Evolutionary conservation across 1,139 yeast genomes (phyloP), one percentile per base, ranked within the genome.

Genomic region (Magnusiomyces tetraspermus): DNA sequence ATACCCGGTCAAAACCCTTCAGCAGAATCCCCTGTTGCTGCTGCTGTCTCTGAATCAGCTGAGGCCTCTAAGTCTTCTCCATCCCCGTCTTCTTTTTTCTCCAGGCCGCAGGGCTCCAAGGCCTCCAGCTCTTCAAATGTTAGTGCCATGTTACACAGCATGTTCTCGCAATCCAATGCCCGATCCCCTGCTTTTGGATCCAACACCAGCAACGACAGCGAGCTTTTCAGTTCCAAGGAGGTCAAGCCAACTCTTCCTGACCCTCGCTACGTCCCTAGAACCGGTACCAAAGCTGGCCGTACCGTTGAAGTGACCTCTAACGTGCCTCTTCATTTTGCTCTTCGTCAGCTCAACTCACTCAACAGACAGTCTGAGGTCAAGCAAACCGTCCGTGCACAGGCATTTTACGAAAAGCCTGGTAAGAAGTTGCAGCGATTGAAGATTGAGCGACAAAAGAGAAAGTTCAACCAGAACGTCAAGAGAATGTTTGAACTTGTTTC

Each of bases 321-420:
- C 6, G 45, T 49, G 23, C 60, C 60, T 22, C 58, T 68, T 44
- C 58, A 57, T 22, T 53, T 54, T 15, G 67, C 68, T 4, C 53
- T 67, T 24, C 53, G 64, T n/a, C 59, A 59, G 50, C 57, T 68
- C 43, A 60, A 63, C 53, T 54, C 55, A 37, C 52, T 63, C 48
- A 68, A 68, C 60, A 53, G 54, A 24, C 55, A 61, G 48, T 65
- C 67, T 59, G 58, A 59, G 30, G 61, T 68, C 44, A 59, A 61
- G 40, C 58, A 62, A 45, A 63, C 62, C 17, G 55, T 63, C 52
- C 52, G 57, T 47, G 55, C 60, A 50, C 71, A 68, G 55, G 55
- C 63, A 49, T 64, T 58, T 50, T 67, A 66, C 41, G 71, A 67
- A 56, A 62, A 66, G 50, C 72, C 72, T 4, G 69, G 70, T 22